Percentiles rank a stretch among this genome's conserved stretches.
Conservation (phyloP, 73 alveolate species). For the Paramecium tetraurelia region DNA sequence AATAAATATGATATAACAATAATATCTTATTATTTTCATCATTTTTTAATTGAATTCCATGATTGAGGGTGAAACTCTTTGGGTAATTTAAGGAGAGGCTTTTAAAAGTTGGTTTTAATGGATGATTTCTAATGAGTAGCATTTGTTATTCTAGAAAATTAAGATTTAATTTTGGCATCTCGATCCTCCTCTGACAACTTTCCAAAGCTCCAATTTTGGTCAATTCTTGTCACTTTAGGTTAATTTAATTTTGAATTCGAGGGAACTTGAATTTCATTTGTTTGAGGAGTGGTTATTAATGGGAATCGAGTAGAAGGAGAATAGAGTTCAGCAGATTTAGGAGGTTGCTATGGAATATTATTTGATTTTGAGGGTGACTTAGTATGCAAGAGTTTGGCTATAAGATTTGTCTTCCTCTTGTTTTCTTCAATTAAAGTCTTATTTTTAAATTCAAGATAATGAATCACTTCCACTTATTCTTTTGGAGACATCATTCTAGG, state of each 20-base stretch:
- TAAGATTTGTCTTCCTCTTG: not conserved
- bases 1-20: not conserved
- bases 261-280: not conserved
- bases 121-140: not conserved
- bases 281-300: not conserved
- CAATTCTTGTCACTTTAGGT: not conserved
- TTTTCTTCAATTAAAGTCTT: not conserved
- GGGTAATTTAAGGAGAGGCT: conserved; percentile 21
- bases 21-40: not conserved
- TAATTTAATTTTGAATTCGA: not conserved
- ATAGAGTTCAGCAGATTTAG: not conserved
- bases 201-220: conserved; percentile 18
- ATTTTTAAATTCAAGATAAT: not conserved
- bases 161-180: not conserved
- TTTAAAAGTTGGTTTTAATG: not conserved
- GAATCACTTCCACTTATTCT: not conserved
- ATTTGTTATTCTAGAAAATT: not conserved
- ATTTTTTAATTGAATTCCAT: not conserved
- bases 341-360: not conserved
- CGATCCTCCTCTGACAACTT: not conserved
- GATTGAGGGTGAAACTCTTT: not conserved
- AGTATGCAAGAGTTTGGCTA: not conserved
- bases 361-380: not conserved
- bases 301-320: not conserved
- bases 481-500: not conserved